Conservation (phyloP, 805 yeast species). For the Wickerhamia fluorescens region DNA sequence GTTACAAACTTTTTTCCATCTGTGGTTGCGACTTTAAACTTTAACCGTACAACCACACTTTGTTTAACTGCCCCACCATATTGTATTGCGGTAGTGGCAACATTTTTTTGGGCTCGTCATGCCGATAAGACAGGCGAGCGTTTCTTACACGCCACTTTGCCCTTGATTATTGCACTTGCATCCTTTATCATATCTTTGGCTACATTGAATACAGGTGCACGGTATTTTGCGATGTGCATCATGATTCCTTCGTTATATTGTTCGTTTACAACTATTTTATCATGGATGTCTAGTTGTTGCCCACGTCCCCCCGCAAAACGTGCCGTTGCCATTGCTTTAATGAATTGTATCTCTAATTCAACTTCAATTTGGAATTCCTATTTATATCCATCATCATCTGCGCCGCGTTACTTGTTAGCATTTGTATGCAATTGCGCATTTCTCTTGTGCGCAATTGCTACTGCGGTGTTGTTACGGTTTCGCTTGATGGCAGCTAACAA, state of each 20-base stretch:
- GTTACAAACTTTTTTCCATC: conserved; percentile 58
- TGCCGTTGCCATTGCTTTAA: conserved; percentile 49
- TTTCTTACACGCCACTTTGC: conserved; percentile 41
- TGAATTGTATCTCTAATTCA: conserved; percentile 51
- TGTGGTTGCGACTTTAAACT: conserved; percentile 50
- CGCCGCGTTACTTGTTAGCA: conserved; percentile 43
- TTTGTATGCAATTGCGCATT: conserved; percentile 44
- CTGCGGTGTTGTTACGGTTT: conserved; percentile 33
- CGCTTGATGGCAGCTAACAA: conserved; percentile 34
- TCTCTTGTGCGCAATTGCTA: conserved; percentile 30
- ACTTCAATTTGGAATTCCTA: conserved; percentile 53
- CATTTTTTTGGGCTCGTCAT: conserved; percentile 48
- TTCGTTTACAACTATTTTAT: conserved; percentile 43
- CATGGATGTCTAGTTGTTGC: conserved; percentile 51
- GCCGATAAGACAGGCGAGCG: conserved; percentile 53
- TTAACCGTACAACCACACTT: conserved; percentile 41
- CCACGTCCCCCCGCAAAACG: conserved; percentile 56
- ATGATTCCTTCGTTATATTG: conserved; percentile 52
- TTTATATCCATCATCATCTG: conserved; percentile 37
- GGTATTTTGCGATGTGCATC: conserved; percentile 54
- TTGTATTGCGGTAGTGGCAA: conserved; percentile 41
- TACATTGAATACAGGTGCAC: conserved; percentile 47
- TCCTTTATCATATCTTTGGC: conserved; percentile 45
- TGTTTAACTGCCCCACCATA: conserved; percentile 58
- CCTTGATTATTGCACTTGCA: conserved; percentile 34